These are phyloP conservation scores for Trichoderma cornu-damae DNA, from an alignment of 2,329 filamentous ascomycete species.

Conservation along the genomic window DNA sequence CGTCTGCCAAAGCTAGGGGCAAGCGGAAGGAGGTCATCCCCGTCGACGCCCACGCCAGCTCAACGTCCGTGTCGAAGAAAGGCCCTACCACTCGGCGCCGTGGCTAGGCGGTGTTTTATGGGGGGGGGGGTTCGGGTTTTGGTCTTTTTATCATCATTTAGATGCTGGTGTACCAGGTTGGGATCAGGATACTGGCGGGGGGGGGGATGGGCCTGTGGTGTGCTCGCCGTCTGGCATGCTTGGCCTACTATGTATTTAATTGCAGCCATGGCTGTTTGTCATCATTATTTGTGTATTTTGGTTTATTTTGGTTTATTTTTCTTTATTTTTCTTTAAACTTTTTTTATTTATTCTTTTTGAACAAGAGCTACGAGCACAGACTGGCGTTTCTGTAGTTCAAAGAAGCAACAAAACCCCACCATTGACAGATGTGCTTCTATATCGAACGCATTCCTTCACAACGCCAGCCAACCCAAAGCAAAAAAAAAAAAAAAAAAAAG, in stretches of 20 bases:
- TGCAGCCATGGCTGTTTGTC: neutral
- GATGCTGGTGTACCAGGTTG: slow-evolving; percentile 9
- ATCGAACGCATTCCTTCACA: neutral
- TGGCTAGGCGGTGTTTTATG: slow-evolving; percentile 28
- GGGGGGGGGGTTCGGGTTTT: too few species aligned
- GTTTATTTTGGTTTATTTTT: too few species aligned
- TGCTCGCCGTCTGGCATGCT: neutral
- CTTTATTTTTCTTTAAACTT: too few species aligned
- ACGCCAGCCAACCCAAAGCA: slow-evolving; percentile 6
- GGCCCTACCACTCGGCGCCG: slow-evolving; percentile 42
- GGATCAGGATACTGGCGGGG: neutral
- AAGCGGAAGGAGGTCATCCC: slow-evolving; percentile 37
- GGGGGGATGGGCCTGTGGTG: neutral
- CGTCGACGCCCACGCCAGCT: slow-evolving; percentile 26
- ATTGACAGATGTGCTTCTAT: too few species aligned
- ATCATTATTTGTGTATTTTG: too few species aligned
- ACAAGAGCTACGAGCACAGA: neutral
- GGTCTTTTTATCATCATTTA: neutral
- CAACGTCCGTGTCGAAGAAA: slow-evolving; percentile 37
- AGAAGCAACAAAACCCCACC: too few species aligned
- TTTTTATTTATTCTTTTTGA: too few species aligned
- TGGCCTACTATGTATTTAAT: slow-evolving; percentile 10
- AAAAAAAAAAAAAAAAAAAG: neutral
- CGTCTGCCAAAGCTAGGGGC: slow-evolving; percentile 43
- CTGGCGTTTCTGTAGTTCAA: too few species aligned